Evolutionary conservation across 2,329 filamentous ascomycete species (phyloP), one percentile per base, ranked within the genome.

Genomic region (Pseudogymnoascus sp.): DNA sequence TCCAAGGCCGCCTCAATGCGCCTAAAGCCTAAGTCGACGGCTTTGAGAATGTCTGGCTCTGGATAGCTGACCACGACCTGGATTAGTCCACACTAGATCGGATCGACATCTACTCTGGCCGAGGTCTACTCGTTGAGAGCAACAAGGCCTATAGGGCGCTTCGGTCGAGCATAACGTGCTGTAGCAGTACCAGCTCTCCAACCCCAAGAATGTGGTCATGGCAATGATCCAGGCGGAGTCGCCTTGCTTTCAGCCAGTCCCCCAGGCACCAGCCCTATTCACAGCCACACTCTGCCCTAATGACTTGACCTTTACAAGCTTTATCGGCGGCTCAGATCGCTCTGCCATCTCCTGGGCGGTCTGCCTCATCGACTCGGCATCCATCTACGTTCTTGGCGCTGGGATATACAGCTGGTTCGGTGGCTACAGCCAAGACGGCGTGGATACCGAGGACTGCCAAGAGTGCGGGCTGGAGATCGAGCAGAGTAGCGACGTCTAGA

Each of bases 31-130:
- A 65, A 65, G 1, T 71, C 71, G 0, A 70, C 69, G 0, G 65
- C 69, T 15, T 80, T 28, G 77, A 79, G 66, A 79, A 83, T 68
- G 71, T 79, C 66, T 77, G 77, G 77, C 73, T 73, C 23, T 79
- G 78, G 78, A 76, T 75, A 7, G 74, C 76, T 13, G 78, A 79
- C 64, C 78, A 79, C 63, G 71, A 71, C 19, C 65, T 74, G 11
- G 73, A 75, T 26, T 17, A 7, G n/a, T 8, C 8, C 42, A 63
- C 44, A 31, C 57, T 68, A 35, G 64, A 69, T 64, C 66, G 66
- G 62, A 66, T 76, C 60, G 68, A 66, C 17, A 67, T 78, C 31
- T 78, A 74, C 62, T 69, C 65, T 3, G 76, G 67, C 1, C 71
- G 75, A 23, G 77, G 76, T 28, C 64, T 77, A 2, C 68, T 76